These are phyloP conservation scores for Rhizopus arrhizus DNA, from an alignment of 371 early-diverging fungal species.

Conservation along the genomic window DNA sequence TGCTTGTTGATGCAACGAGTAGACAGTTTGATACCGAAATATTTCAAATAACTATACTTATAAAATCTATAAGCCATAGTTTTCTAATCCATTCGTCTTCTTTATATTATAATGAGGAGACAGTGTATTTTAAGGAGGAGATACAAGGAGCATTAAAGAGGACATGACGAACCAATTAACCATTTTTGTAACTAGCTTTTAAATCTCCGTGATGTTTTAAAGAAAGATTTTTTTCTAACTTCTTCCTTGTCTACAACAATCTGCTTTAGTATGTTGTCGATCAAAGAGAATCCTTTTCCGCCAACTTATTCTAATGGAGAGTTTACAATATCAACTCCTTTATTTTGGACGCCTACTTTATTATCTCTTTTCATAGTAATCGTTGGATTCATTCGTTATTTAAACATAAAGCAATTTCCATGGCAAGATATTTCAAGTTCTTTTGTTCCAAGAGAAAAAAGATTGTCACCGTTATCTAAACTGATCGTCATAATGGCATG, in stretches of 20 bases:
- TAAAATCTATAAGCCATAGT: too few species aligned
- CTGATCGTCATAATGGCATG: slow-evolving; percentile 31
- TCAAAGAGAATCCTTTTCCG: slow-evolving; percentile 1
- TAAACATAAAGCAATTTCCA: slow-evolving; percentile 13
- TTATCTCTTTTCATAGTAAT: slow-evolving; percentile 11
- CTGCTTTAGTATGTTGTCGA: neutral
- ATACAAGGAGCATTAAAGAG: neutral
- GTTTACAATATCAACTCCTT: slow-evolving; percentile 12
- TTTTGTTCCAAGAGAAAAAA: slow-evolving; percentile 1
- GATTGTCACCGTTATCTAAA: slow-evolving; percentile 35
- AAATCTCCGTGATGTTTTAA: neutral
- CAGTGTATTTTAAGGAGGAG: neutral
- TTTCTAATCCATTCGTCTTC: too few species aligned
- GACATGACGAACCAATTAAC: neutral
- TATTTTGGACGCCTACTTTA: slow-evolving; percentile 23
- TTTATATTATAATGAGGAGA: too few species aligned
- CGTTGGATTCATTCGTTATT: slow-evolving; percentile 17
- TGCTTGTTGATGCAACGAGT: too few species aligned
- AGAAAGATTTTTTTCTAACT: neutral
- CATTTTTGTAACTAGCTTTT: neutral
- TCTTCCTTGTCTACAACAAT: neutral
- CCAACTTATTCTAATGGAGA: slow-evolving; percentile 8
- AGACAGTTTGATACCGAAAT: too few species aligned
- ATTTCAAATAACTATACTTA: too few species aligned
- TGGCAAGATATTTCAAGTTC: slow-evolving; percentile 27